Percentiles rank a stretch among this genome's conserved stretches.
These are phyloP conservation scores for Trichoderma gracile DNA, from an alignment of 2,329 filamentous ascomycete genomes.

Conservation along the genomic window DNA sequence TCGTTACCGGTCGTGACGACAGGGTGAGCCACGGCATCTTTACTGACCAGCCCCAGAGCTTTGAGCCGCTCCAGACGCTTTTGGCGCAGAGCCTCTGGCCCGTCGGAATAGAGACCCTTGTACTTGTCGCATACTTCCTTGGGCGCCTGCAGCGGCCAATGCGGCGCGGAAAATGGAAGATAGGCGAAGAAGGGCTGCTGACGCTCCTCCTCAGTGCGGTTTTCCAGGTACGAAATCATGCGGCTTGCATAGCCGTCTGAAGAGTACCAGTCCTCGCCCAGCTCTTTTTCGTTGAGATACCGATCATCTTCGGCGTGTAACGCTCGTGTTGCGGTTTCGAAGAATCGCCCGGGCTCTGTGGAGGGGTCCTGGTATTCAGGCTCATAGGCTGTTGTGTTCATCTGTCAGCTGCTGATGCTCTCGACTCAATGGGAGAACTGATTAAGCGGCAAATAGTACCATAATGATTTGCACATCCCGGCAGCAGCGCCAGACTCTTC, in stretches of 20 bases:
- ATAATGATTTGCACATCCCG: constrained; percentile 58
- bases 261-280: constrained; percentile 19
- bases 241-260: constrained; percentile 55
- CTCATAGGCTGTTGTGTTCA: constrained; percentile 7
- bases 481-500: constrained; percentile 59
- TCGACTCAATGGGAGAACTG: background rate
- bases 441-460: background rate
- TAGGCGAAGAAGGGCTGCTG: constrained; percentile 59
- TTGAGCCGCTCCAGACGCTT: constrained; percentile 56
- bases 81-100: constrained; percentile 56
- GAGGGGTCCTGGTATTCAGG: constrained; percentile 21
- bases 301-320: constrained; percentile 18
- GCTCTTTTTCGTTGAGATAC: constrained; percentile 17
- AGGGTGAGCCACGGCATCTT: constrained; percentile 52
- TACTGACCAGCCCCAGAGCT: constrained; percentile 55
- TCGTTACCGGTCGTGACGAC: constrained; percentile 51
- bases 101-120: constrained; percentile 60
- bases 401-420: background rate
- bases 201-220: constrained; percentile 46
- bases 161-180: constrained; percentile 61
- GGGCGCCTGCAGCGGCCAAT: constrained; percentile 64
- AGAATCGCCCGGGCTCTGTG: constrained; percentile 19
- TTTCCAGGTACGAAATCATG: constrained; percentile 52
- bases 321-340: constrained; percentile 19
- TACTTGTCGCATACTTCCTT: constrained; percentile 57